Evolutionary conservation across 2,329 filamentous ascomycete genomes (phyloP), one percentile per base, ranked within the genome.

Genomic region (Trichoderma koningii): DNA sequence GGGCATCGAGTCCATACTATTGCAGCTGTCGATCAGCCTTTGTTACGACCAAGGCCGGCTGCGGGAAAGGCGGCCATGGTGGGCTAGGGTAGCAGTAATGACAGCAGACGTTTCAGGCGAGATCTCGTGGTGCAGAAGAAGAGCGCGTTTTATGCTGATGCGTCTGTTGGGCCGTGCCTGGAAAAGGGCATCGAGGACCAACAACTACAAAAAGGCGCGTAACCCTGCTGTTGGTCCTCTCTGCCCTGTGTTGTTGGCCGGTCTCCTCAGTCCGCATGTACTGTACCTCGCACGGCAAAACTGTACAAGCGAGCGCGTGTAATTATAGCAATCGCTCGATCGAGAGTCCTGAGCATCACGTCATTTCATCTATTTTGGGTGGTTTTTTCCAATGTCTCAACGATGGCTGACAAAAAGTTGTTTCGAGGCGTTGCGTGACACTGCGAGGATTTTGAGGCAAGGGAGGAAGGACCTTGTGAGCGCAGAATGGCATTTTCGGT

Each of bases 161-260:
- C 34, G 34, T 14, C 34, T 38, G 34, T 38, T 38, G 34, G 34
- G 34, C 12, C 3, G 14, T 38, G 34, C 30, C 30, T 34, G 30
- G 30, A 34, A 34, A 30, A 7, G 10, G 30, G 30, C 30, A 10
- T 34, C 30, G 10, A 23, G 48, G 10, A 7, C 59, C 60, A 63
- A 63, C 60, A 63, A 12, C 50, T 63, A 63, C 50, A 63, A 63
- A 63, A 63, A 63, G 34, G 60, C 48, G 60, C 59, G 48, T 62
- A 61, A n/a, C 9, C 34, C 59, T 45, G 38, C 60, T 55, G 50
- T 63, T 55, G 50, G 60, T 30, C 34, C 34, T 23, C 21, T 23
- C 21, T 47, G 50, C 21, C 47, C 10, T 7, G 17, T 55, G 50
- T 63, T 55, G 60, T 38, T 10, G 14, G 50, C 12, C n/a, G 12